Base-by-base conservation (phyloP, 1,139 yeast species). In the Taiozyma onychis region DNA sequence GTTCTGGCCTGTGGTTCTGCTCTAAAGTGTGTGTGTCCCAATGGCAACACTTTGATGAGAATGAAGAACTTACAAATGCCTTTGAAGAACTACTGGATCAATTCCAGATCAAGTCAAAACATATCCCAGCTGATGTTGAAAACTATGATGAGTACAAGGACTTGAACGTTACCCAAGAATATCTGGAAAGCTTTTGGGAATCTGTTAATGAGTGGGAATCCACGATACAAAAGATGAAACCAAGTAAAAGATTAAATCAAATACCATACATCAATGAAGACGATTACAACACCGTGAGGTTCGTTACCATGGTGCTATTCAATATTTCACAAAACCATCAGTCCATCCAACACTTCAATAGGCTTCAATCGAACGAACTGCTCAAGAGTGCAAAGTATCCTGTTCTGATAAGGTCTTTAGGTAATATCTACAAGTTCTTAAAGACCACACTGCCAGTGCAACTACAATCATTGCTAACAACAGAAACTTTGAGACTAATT, bases 1-100 rank as follows among this genome's bases (percentile, higher is more conserved):
- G 72, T 24, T 75, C 82, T 32, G 83, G 81, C 30, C 57, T 76
- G 13, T 71, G 76, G 69, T 84, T 85, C 58, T 85, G 89, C 60
- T 65, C 79, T 2, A 74, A 72, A 13, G 55, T 56, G 5, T 83
- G 89, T 58, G 51, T 62, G 28, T 59, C 64, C 1, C 41, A 45
- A 8, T 81, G 81, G 70, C 48, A 55, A 11, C 44, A 39, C 0
- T 54, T 51, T 35, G 70, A 66, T 44, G 65, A 62, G 35, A 57
- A 60, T 1, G 60, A 59, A 21, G 64, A 69, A n/a, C 54, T 70
- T 18, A 51, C 63, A 3, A 51, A 51, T 16, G 50, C 56, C 2
- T 60, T 58, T 43, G 65, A 65, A 44, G 56, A 60, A 3, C 54
- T 74, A 47, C 62, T 71, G 35, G 49, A 52, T n/a, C 57, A 66